Evolutionary conservation across 169 alveolate species (phyloP).

Genomic region (Cryptosporidium parvum): DNA sequence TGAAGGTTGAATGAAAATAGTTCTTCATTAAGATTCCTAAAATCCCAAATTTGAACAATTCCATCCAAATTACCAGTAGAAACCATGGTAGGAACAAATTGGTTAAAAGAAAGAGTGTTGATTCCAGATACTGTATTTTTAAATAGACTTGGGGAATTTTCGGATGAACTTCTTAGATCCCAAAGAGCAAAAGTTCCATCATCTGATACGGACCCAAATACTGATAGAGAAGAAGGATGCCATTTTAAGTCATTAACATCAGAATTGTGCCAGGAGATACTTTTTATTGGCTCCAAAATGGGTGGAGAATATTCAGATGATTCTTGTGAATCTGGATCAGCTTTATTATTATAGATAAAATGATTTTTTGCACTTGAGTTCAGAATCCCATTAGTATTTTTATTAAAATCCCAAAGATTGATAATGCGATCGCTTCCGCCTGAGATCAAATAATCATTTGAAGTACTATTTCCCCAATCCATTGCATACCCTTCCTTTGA

Average conservation of each 20-base stretch:
- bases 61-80: constrained; percentile 85
- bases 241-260: constrained; percentile 86
- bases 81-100: constrained; percentile 82
- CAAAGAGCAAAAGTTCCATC: constrained; percentile 83
- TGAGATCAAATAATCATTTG: constrained; percentile 85
- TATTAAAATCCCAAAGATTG: constrained; percentile 91
- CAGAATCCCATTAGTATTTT: constrained; percentile 30
- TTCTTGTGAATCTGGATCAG: not conserved
- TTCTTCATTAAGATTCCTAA: constrained; percentile 80
- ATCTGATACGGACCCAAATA: constrained; percentile 86
- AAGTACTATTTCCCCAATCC: constrained; percentile 86
- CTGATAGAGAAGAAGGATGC: constrained; percentile 78
- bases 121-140: constrained; percentile 83
- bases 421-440: constrained; percentile 92
- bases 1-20: constrained; percentile 81
- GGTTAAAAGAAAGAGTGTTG: constrained; percentile 82
- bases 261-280: constrained; percentile 81
- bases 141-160: constrained; percentile 76
- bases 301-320: constrained; percentile 73
- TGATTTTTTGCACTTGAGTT: constrained; percentile 29
- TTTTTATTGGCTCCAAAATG: constrained; percentile 72
- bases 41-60: constrained; percentile 85
- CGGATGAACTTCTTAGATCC: constrained; percentile 81
- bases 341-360: not conserved
- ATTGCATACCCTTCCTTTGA: constrained; percentile 92